Conservation (phyloP, 176 grass and related monocot genomes). For the Themeda triandra region DNA sequence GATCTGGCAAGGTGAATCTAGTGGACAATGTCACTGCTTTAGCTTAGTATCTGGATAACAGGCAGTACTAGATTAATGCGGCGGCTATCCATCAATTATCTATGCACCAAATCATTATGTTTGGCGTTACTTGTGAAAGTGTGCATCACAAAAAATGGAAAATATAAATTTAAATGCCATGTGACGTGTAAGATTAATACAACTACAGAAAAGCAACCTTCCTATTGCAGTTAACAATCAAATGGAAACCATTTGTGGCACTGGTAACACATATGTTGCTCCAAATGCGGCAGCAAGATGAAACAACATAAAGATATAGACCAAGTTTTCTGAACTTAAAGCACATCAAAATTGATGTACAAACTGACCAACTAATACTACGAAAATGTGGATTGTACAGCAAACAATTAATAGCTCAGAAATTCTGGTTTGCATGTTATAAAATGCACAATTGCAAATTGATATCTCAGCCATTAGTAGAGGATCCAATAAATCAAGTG, state of each 20-base stretch:
- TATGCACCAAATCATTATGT: slow-evolving; percentile 1
- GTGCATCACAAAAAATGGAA: not conserved
- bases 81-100: not conserved
- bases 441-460: slow-evolving; percentile 3
- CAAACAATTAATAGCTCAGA: not conserved
- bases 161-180: not conserved
- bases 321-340: slow-evolving; percentile 43
- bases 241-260: slow-evolving; percentile 33
- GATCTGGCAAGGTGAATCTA: slow-evolving; percentile 28
- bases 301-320: slow-evolving; percentile 11
- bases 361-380: not conserved
- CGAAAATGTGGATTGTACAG: not conserved
- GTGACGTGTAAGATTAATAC: not conserved
- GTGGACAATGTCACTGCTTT: not conserved
- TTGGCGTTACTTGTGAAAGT: not conserved
- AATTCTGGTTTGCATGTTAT: not conserved
- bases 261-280: slow-evolving; percentile 33
- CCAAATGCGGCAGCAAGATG: slow-evolving; percentile 36
- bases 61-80: slow-evolving; percentile 6
- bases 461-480: not conserved
- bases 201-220: slow-evolving; percentile 33
- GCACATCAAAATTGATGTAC: slow-evolving; percentile 31
- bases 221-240: slow-evolving; percentile 26
- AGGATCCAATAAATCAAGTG: not conserved
- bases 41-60: slow-evolving; percentile 11